These are phyloP conservation scores for Cyberlindnera samutprakarnensis DNA, from an alignment of 805 yeast genomes.

Conservation along the genomic window DNA sequence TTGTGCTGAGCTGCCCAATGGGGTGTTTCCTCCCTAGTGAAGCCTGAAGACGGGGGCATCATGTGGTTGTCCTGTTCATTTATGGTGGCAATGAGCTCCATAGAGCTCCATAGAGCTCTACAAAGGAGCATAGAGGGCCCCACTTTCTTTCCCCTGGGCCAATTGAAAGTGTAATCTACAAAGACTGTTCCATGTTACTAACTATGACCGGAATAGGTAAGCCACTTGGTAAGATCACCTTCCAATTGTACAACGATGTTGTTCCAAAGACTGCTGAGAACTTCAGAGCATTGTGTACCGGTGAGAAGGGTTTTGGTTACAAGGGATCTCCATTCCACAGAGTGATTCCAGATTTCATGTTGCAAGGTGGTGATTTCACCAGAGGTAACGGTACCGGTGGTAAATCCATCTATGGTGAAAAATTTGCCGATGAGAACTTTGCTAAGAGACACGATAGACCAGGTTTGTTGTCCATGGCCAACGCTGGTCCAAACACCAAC, in stretches of 20 bases:
- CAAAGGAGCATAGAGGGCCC: too few species aligned
- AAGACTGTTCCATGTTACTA: too few species aligned
- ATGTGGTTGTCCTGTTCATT: too few species aligned
- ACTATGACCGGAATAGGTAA: too few species aligned
- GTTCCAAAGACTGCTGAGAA: conserved; percentile 95
- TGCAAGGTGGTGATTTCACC: conserved; percentile 96
- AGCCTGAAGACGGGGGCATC: too few species aligned
- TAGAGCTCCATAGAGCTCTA: too few species aligned
- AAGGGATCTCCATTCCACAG: conserved; percentile 90
- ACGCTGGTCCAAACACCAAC: conserved; percentile 97
- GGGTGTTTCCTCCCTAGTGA: too few species aligned
- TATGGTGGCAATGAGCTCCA: too few species aligned
- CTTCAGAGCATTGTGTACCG: conserved; percentile 92
- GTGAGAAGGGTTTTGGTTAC: conserved; percentile 96
- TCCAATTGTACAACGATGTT: conserved; percentile 82
- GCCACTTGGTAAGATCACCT: conserved; percentile 75
- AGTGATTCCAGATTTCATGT: conserved; percentile 95
- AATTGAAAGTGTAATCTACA: too few species aligned
- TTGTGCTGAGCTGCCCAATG: too few species aligned
- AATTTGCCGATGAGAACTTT: conserved; percentile 75
- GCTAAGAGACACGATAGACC: conserved; percentile 67
- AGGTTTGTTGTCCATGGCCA: conserved; percentile 91
- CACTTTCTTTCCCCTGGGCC: too few species aligned
- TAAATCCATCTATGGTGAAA: conserved; percentile 77
- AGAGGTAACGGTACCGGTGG: conserved; percentile 97